phyloP scores from a whole-genome alignment of 73 alveolate genomes.

The Effrenium voratum region DNA sequence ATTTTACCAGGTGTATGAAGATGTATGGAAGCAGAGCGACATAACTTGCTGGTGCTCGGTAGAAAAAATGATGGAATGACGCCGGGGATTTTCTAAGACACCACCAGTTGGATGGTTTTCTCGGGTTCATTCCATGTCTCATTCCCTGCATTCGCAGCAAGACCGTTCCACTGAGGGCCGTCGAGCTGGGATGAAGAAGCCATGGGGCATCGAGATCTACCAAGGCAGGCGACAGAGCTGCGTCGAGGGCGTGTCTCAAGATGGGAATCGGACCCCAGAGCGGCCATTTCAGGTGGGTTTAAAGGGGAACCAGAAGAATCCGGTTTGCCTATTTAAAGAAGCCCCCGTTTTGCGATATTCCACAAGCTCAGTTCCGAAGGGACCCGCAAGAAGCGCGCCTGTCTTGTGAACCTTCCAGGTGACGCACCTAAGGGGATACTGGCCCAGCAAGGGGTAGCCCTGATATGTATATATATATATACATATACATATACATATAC shows the following conservation, averaged over 20 bases:
- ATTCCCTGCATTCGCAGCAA: no score
- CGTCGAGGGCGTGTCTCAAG: no score
- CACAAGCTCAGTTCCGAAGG: not conserved
- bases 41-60: no score
- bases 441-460: not conserved
- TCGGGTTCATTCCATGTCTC: no score
- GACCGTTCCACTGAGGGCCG: conserved; percentile 52
- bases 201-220: conserved; percentile 71
- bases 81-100: no score
- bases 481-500: not conserved
- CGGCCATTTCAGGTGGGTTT: not conserved
- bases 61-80: no score
- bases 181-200: conserved; percentile 38
- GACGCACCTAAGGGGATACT: no score
- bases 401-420: not conserved
- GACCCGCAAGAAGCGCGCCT: not conserved
- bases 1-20: no score
- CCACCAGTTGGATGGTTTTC: no score
- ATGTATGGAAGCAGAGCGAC: no score
- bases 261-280: no score
- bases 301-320: not conserved
- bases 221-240: conserved; percentile 32
- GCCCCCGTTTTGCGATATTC: not conserved
- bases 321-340: not conserved
- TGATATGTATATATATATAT: no score